Conservation (phyloP, 768 basidiomycete species). For the Vararia minispora region DNA sequence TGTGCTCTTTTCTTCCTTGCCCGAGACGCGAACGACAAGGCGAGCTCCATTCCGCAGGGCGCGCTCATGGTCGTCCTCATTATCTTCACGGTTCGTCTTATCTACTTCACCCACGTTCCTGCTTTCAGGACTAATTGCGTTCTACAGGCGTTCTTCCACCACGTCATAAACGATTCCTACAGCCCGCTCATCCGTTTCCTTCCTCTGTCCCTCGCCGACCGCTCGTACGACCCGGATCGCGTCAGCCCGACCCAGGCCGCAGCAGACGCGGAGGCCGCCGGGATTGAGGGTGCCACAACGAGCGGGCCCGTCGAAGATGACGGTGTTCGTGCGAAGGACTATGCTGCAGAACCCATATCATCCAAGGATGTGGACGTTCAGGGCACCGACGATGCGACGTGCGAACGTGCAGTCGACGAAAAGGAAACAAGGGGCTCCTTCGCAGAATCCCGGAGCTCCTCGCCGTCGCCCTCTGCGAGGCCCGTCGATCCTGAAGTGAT, state of each 20-base stretch:
- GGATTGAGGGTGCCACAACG: constrained; percentile 6
- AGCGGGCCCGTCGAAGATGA: neutral
- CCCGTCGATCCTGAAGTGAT: constrained; percentile 17
- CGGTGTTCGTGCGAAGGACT: neutral
- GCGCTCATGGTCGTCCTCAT: constrained; percentile 81
- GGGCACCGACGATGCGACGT: constrained; percentile 2
- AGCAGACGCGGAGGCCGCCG: constrained; percentile 9
- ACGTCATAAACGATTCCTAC: constrained; percentile 69
- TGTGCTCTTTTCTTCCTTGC: constrained; percentile 88
- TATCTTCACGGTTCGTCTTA: constrained; percentile 59
- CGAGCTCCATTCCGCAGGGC: constrained; percentile 62
- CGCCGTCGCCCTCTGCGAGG: constrained; percentile 11
- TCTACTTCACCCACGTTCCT: neutral
- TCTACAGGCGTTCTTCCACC: constrained; percentile 55
- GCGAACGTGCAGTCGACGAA: neutral
- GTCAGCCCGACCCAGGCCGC: constrained; percentile 10
- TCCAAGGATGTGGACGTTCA: neutral
- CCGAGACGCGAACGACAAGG: constrained; percentile 35
- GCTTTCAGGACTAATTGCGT: constrained; percentile 1
- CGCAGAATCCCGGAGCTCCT: constrained; percentile 6
- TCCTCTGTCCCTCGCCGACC: constrained; percentile 70
- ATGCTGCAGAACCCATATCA: neutral
- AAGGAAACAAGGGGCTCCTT: neutral
- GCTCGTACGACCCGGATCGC: constrained; percentile 32
- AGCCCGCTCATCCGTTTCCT: constrained; percentile 64